Evolutionary conservation across 495 filamentous ascomycete species (phyloP), one percentile per base, ranked within the genome.

Genomic region (Aspergillus leporis): DNA sequence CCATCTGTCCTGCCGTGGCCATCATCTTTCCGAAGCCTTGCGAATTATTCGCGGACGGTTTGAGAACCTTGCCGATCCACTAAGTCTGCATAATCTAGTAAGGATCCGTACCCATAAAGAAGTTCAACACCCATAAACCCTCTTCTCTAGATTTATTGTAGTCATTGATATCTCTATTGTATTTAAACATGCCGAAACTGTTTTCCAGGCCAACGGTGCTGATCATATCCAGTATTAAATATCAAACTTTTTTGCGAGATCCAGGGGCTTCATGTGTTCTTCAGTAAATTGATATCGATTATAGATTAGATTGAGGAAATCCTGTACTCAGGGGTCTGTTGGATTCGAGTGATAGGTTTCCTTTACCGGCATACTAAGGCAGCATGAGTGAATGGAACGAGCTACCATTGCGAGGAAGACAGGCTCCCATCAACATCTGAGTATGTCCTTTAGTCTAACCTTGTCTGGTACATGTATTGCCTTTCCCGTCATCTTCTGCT

Each of bases 311-410:
- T 59, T 36, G 36, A 78, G 16, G 9, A 76, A 58, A 21, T 67
- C 60, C 16, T 40, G 43, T 18, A 78, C 18, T 41, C 62, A 64
- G 22, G 58, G 58, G 54, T 78, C 66, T 64, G 6, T 58, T 54
- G 2, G 30, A 30, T 30, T 78, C 78, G 0, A 80, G 62, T 0
- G 57, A 58, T 0, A 52, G 48, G 48, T 78, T 80, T 21, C 79
- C 77, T 56, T 67, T 73, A 32, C 77, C 76, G 3, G 70, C 65
- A 51, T 79, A 80, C 74, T 32, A n/a, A n/a, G n/a, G n/a, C n/a
- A 32, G 10, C 5, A 32, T 32, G 10, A 32, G 31, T 10, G 5
- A 32, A 32, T 10, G 5, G 31, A 32, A 32, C 31, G 31, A 32
- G 10, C 31, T 32, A 32, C 31, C 31, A 10, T 32, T 10, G 81